Conservation (phyloP, 1,284 basidiomycete species). For the Inonotus hispidus region DNA sequence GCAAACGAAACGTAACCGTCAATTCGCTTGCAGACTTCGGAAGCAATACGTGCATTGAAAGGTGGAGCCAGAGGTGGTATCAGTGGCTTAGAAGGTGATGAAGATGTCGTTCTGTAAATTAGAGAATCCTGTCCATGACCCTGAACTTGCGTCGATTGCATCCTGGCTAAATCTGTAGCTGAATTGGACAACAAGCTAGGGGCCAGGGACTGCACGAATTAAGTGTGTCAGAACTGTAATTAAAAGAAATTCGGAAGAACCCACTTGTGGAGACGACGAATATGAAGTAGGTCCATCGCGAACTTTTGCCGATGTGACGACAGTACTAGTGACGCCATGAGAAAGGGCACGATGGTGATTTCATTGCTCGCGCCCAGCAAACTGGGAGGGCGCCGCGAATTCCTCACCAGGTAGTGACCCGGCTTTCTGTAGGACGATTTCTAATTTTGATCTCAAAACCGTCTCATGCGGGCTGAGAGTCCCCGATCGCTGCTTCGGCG, state of each 20-base stretch:
- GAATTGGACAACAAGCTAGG: conserved; percentile 15
- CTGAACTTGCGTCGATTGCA: neutral
- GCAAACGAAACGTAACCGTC: conserved; percentile 66
- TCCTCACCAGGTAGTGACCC: conserved; percentile 27
- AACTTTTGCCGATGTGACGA: conserved; percentile 6
- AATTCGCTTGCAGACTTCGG: conserved; percentile 47
- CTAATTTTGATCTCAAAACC: conserved; percentile 49
- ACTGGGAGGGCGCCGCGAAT: conserved; percentile 8
- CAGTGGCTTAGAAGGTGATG: conserved; percentile 27
- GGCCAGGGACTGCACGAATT: conserved; percentile 11
- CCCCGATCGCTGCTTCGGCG: conserved; percentile 12
- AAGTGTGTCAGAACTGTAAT: neutral
- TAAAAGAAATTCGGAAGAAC: conserved; percentile 14
- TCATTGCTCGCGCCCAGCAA: neutral
- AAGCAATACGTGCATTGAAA: conserved; percentile 61
- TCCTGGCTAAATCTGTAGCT: conserved; percentile 16
- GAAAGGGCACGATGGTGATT: conserved; percentile 13
- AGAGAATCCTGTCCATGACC: conserved; percentile 18
- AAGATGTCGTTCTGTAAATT: conserved; percentile 25
- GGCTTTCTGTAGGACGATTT: conserved; percentile 39
- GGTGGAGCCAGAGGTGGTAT: conserved; percentile 29
- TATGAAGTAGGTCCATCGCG: conserved; percentile 1
- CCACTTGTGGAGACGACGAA: conserved; percentile 24
- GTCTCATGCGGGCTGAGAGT: conserved; percentile 46
- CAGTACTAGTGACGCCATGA: conserved; percentile 16